phyloP scores from a whole-genome alignment of 768 basidiomycete species.

The Kwoniella dejecticola region DNA sequence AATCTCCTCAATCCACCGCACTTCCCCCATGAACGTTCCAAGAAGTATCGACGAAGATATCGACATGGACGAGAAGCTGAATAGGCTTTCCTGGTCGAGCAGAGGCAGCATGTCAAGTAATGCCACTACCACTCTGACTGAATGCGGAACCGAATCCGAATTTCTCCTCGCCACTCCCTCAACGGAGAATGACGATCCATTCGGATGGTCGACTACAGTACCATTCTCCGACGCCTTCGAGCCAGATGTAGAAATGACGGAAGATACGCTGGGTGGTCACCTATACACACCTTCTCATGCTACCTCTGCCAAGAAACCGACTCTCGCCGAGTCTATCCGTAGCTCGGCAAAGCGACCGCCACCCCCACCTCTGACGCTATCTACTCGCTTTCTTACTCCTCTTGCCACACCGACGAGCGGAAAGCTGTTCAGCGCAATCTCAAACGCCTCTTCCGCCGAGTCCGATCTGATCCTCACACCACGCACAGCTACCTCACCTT shows the following conservation, averaged over 20 bases:
- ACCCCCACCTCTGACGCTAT: constrained; percentile 21
- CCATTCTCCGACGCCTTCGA: not conserved
- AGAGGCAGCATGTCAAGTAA: constrained; percentile 2
- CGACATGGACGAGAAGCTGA: constrained; percentile 11
- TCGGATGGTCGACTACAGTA: constrained; percentile 12
- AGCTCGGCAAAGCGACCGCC: constrained; percentile 12
- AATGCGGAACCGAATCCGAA: constrained; percentile 16
- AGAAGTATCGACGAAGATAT: constrained; percentile 23
- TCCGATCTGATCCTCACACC: constrained; percentile 11
- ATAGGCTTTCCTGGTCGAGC: constrained; percentile 24
- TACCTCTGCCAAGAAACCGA: not conserved
- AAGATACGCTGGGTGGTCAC: constrained; percentile 4
- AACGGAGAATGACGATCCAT: constrained; percentile 21
- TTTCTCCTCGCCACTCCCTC: constrained; percentile 7
- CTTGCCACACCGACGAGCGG: constrained; percentile 6
- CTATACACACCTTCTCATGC: not conserved
- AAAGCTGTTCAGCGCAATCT: constrained; percentile 7
- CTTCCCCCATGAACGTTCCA: constrained; percentile 4
- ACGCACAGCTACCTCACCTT: constrained; percentile 4
- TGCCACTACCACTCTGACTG: constrained; percentile 1
- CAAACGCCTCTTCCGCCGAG: constrained; percentile 17
- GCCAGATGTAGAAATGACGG: constrained; percentile 19
- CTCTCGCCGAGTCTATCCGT: constrained; percentile 12
- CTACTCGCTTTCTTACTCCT: constrained; percentile 12
- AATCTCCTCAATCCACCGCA: not conserved